phyloP scores from a whole-genome alignment of 228 moss, liverwort and hornwort species.

The Sphagnum magellanicum region DNA sequence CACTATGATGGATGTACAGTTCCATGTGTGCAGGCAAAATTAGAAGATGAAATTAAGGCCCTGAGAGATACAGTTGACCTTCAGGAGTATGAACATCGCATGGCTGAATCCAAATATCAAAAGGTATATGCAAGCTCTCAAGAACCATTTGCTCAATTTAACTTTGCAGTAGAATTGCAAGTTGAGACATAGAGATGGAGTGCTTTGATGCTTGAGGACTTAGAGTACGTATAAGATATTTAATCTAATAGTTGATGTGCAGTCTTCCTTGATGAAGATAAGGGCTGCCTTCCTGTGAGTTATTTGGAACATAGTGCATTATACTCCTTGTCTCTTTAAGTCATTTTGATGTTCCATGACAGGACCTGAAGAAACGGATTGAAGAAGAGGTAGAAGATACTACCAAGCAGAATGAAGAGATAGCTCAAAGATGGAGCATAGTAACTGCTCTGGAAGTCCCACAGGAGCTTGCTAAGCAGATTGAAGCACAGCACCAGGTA shows the following conservation, averaged over 20 bases:
- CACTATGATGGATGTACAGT: not conserved
- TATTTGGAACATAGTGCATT: too few species aligned
- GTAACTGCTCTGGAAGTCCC: slow-evolving; percentile 29
- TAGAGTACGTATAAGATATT: not conserved
- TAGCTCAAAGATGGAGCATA: slow-evolving; percentile 37
- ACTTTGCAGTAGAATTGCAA: too few species aligned
- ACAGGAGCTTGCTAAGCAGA: slow-evolving; percentile 42
- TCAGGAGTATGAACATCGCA: slow-evolving; percentile 32
- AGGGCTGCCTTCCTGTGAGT: too few species aligned
- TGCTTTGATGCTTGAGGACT: too few species aligned
- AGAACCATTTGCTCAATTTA: too few species aligned
- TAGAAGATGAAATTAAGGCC: slow-evolving; percentile 40
- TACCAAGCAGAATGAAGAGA: slow-evolving; percentile 24
- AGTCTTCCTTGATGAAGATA: too few species aligned
- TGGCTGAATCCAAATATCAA: slow-evolving; percentile 22
- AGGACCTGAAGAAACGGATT: slow-evolving; percentile 34
- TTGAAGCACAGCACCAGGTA: slow-evolving; percentile 48
- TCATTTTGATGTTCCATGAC: not conserved
- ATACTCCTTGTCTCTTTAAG: not conserved
- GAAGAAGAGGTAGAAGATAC: slow-evolving; percentile 28
- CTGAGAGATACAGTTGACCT: slow-evolving; percentile 29
- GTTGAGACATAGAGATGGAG: too few species aligned
- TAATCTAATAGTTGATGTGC: not conserved
- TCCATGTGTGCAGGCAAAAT: slow-evolving; percentile 21
- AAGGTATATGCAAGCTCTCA: slow-evolving; percentile 11